These are phyloP conservation scores for Xenoacremonium recifei DNA, from an alignment of 2,329 filamentous ascomycete genomes.

Conservation along the genomic window DNA sequence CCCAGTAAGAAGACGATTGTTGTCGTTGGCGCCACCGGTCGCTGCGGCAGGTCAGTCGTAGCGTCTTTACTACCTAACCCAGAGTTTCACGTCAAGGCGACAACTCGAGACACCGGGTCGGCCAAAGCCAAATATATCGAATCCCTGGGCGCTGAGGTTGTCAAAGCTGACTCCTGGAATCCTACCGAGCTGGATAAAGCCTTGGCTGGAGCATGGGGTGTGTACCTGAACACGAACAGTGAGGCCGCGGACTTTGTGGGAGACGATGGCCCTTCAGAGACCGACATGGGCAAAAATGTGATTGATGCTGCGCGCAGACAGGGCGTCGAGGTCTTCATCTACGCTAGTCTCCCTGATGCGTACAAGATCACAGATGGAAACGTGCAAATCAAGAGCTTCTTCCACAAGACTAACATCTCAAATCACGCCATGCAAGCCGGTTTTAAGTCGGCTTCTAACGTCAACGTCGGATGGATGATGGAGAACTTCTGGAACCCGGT, in stretches of 20 bases:
- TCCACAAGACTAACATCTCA: conserved; percentile 38
- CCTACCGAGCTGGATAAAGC: conserved; percentile 23
- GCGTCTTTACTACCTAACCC: conserved; percentile 30
- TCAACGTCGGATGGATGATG: conserved; percentile 40
- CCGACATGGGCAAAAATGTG: conserved; percentile 33
- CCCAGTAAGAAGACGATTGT: conserved; percentile 31
- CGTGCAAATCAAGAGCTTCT: conserved; percentile 30
- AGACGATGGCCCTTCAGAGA: conserved; percentile 28
- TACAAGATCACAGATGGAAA: conserved; percentile 31
- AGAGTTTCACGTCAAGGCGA: conserved; percentile 23
- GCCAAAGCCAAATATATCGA: conserved; percentile 26
- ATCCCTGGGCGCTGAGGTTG: conserved; percentile 26
- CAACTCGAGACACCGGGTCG: conserved; percentile 28
- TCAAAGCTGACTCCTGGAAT: conserved; percentile 28
- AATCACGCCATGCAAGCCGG: conserved; percentile 32
- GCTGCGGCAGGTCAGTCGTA: conserved; percentile 30
- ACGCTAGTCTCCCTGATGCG: conserved; percentile 33
- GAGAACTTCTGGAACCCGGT: conserved; percentile 39
- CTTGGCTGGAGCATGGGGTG: conserved; percentile 31
- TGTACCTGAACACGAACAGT: conserved; percentile 33
- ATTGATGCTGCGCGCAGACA: conserved; percentile 32
- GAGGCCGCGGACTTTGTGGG: conserved; percentile 28
- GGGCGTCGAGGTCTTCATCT: conserved; percentile 35
- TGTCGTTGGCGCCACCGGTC: conserved; percentile 31
- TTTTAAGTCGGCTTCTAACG: conserved; percentile 35